Evolutionary conservation across 192 early-diverging fungal genomes (phyloP).

Genomic region (Chytriomyces confervae): DNA sequence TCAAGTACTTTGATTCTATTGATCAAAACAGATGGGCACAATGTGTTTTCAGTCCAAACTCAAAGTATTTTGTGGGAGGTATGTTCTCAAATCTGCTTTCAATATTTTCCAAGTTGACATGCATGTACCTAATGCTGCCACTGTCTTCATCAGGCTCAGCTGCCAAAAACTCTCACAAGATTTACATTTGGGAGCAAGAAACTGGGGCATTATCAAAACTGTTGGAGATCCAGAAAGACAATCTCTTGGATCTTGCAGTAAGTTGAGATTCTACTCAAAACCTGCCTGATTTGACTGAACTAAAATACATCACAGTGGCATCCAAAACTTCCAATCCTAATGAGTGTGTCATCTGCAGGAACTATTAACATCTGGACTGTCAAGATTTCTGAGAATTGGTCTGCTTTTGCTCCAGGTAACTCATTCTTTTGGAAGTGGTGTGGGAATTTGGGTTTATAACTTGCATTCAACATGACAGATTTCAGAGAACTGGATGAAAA

Average conservation of each 20-base stretch:
- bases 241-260: slow-evolving; percentile 79
- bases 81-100: neutral
- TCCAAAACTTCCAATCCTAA: slow-evolving; percentile 81
- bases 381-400: slow-evolving; percentile 85
- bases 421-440: neutral
- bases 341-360: slow-evolving; percentile 80
- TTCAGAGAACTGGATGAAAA: slow-evolving; percentile 95
- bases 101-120: no score
- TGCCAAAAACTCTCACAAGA: slow-evolving; percentile 88
- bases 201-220: slow-evolving; percentile 85
- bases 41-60: slow-evolving; percentile 84
- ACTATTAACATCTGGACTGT: slow-evolving; percentile 88
- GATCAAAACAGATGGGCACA: slow-evolving; percentile 90
- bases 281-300: neutral
- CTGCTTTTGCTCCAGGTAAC: slow-evolving; percentile 86
- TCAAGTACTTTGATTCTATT: slow-evolving; percentile 89
- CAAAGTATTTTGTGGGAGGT: slow-evolving; percentile 91
- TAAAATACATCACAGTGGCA: slow-evolving; percentile 69
- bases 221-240: slow-evolving; percentile 82
- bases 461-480: slow-evolving; percentile 43
- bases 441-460: neutral
- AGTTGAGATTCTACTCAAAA: slow-evolving; percentile 11
- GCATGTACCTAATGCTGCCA: slow-evolving; percentile 8
- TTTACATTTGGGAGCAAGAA: slow-evolving; percentile 92
- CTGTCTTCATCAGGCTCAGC: slow-evolving; percentile 65